Evolutionary conservation across 1,284 basidiomycete genomes (phyloP).

Genomic region (Xanthoconium separans): DNA sequence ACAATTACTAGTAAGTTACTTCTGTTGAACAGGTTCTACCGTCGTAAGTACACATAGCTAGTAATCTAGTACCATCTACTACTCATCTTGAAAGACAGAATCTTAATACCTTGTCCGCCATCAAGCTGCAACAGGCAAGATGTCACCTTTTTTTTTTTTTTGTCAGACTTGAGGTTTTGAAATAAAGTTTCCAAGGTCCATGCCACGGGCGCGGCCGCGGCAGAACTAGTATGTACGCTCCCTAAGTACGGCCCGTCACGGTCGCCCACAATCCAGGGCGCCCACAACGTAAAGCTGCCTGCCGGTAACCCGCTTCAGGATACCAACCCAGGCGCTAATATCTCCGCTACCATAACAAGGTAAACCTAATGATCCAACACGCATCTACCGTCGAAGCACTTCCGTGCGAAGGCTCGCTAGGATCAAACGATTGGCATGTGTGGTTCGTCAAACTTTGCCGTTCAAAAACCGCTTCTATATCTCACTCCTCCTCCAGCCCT

Average conservation of each 20-base stretch:
- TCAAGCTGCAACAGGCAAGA: background rate
- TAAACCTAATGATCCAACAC: background rate
- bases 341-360: slow-evolving; percentile 11
- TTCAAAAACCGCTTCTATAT: slow-evolving; percentile 19
- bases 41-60: too few relatives aligned
- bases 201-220: background rate
- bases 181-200: background rate
- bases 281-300: slow-evolving; percentile 6
- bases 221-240: background rate
- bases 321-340: background rate
- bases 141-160: background rate
- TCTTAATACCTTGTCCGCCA: too few relatives aligned
- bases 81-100: too few relatives aligned
- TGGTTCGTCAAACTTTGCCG: slow-evolving; percentile 10
- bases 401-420: slow-evolving; percentile 25
- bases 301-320: slow-evolving; percentile 2
- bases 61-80: too few relatives aligned
- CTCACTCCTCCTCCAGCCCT: background rate
- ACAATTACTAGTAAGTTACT: too few relatives aligned
- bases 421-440: slow-evolving; percentile 13
- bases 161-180: background rate
- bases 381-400: slow-evolving; percentile 8
- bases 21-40: too few relatives aligned
- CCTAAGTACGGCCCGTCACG: background rate
- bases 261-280: background rate